Conservation (phyloP, 192 early-diverging fungal genomes). For the Coemansia sp. region DNA sequence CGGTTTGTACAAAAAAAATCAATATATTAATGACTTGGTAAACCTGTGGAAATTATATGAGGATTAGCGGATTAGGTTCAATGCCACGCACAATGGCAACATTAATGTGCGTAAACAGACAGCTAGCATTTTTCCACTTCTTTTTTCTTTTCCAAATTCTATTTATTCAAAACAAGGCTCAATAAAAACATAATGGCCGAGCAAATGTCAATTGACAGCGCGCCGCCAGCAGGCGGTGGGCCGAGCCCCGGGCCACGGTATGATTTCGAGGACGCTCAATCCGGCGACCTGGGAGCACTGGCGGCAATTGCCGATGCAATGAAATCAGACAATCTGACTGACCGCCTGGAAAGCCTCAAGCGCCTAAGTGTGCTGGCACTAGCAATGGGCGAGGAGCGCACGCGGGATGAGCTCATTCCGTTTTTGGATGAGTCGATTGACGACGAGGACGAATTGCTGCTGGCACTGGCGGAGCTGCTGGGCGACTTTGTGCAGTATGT, state of each 20-base stretch:
- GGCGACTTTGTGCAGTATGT: conserved; percentile 90
- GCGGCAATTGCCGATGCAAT: conserved; percentile 55
- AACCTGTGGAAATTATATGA: too few relatives aligned
- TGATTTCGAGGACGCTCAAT: conserved; percentile 52
- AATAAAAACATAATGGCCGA: conserved; percentile 34
- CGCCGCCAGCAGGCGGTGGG: conserved; percentile 23
- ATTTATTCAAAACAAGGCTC: not conserved
- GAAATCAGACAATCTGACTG: conserved; percentile 54
- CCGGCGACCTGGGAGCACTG: conserved; percentile 47
- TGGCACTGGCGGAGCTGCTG: conserved; percentile 91
- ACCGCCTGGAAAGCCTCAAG: conserved; percentile 56
- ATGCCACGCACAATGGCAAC: not conserved
- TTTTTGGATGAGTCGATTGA: conserved; percentile 99
- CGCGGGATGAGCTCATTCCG: conserved; percentile 93
- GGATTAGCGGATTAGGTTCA: too few relatives aligned
- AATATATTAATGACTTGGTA: not conserved
- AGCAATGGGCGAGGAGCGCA: conserved; percentile 91
- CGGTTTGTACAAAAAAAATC: conserved; percentile 12
- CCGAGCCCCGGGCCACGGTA: conserved; percentile 27
- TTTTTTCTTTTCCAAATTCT: not conserved
- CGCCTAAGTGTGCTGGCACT: conserved; percentile 63
- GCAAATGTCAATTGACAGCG: conserved; percentile 54
- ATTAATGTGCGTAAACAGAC: not conserved
- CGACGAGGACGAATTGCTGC: conserved; percentile 97
- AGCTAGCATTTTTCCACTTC: not conserved